Conservation (phyloP, 2,329 filamentous ascomycete genomes). For the Penicillium digitatum region DNA sequence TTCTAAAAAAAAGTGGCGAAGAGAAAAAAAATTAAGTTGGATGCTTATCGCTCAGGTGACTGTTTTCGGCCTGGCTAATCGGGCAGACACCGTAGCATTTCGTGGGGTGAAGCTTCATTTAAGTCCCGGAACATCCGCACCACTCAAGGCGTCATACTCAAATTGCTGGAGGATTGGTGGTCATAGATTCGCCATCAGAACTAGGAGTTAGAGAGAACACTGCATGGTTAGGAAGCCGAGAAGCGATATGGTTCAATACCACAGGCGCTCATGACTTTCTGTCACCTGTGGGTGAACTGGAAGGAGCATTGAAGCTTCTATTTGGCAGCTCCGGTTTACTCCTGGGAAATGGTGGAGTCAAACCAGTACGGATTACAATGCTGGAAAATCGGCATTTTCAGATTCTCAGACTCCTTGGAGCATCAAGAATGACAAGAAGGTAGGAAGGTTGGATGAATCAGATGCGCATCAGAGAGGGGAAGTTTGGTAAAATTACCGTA, state of each 20-base stretch:
- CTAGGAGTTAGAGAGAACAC: neutral
- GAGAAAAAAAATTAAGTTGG: slow-evolving; percentile 13
- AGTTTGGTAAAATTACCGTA: slow-evolving; percentile 4
- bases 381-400: neutral
- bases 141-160: neutral
- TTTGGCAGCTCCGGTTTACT: neutral
- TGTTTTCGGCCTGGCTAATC: slow-evolving; percentile 16
- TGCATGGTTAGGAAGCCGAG: neutral
- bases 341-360: neutral
- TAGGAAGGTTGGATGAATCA: neutral
- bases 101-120: too few relatives aligned
- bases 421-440: neutral
- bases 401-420: neutral
- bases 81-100: slow-evolving; percentile 13
- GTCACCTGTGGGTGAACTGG: neutral
- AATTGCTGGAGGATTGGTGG: neutral
- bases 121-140: neutral
- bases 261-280: slow-evolving; percentile 1
- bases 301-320: neutral
- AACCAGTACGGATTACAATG: neutral
- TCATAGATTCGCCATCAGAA: neutral
- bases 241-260: neutral
- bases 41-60: slow-evolving; percentile 26
- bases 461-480: neutral
- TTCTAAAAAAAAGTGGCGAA: slow-evolving; percentile 18